Conservation (phyloP, 306 rosid species). For the Quercus glauca region DNA sequence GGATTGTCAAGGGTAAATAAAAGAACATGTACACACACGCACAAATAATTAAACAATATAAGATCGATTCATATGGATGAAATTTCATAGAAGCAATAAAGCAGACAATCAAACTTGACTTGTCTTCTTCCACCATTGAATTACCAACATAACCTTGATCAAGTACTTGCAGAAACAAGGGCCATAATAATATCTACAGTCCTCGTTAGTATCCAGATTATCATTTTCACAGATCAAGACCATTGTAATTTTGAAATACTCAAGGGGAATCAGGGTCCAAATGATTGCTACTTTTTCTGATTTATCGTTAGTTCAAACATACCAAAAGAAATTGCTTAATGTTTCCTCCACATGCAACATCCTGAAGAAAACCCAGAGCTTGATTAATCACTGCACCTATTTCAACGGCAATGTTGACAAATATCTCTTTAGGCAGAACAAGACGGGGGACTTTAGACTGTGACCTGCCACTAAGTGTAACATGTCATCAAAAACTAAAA, state of each 20-base stretch:
- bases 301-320: conserved; percentile 22
- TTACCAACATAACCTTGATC: background rate
- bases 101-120: background rate
- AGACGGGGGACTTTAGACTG: conserved; percentile 64
- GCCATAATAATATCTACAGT: background rate
- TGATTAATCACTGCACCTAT: conserved; percentile 60
- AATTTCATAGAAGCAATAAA: background rate
- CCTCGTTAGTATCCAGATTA: background rate
- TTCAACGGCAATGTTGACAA: conserved; percentile 56
- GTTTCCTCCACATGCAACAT: conserved; percentile 78
- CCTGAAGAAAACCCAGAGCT: conserved; percentile 66
- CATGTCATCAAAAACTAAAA: conserved; percentile 13
- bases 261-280: background rate
- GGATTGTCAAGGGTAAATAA: background rate
- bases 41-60: background rate
- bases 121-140: background rate
- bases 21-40: background rate
- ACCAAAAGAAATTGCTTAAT: conserved; percentile 70
- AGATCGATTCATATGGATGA: background rate
- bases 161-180: background rate
- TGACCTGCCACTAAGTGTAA: conserved; percentile 45
- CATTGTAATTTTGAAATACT: background rate
- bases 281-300: conserved; percentile 8
- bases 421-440: conserved; percentile 59
- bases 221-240: background rate